Evolutionary conservation across 2,329 filamentous ascomycete species (phyloP), one percentile per base, ranked within the genome.

Genomic region (Chalaropsis thielavioides): DNA sequence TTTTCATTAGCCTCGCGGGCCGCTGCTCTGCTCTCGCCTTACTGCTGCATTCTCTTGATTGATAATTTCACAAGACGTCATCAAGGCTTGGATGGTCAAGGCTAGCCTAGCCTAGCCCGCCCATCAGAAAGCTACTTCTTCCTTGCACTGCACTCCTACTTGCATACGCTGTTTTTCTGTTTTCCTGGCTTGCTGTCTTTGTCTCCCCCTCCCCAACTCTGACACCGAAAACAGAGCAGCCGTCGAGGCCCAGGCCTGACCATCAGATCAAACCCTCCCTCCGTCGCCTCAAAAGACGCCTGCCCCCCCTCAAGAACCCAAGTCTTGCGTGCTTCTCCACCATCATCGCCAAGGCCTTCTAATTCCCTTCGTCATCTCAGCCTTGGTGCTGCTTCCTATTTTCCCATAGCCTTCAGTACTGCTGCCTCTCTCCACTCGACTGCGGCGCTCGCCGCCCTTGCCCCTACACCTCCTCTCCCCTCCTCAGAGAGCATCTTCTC

Each of bases 1-100:
- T 71, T 49, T 72, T 72, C 5, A 5, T 51, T 0, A 51, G 10
- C 13, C 46, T n/a, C 24, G 46, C 10, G 6, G 46, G 10, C 46
- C 31, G 31, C n/a, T 19, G 17, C 11, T 19, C 13, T 22, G 19
- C 46, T 17, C 44, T 22, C 49, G 15, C 61, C 13, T n/a, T 35
- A 8, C 5, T 24, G 2, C 15, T 43, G 8, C n/a, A 31, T 46
- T 22, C 19, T 31, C 5, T 31, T 54, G 15, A 40, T 27, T 56
- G 46, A 51, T 51, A 51, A 51, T 51, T 51, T 51, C 46, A 51
- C 46, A 51, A 51, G 46, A 51, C 46, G 46, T 51, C 46, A 51
- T 51, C 31, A 35, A n/a, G n/a, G n/a, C n/a, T n/a, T n/a, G n/a
- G n/a, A n/a, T 15, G 46, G 46, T 11, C 46, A 51, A 51, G 46